Evolutionary conservation across 2,329 filamentous ascomycete genomes (phyloP).

Genomic region (Tolypocladium tropicale): DNA sequence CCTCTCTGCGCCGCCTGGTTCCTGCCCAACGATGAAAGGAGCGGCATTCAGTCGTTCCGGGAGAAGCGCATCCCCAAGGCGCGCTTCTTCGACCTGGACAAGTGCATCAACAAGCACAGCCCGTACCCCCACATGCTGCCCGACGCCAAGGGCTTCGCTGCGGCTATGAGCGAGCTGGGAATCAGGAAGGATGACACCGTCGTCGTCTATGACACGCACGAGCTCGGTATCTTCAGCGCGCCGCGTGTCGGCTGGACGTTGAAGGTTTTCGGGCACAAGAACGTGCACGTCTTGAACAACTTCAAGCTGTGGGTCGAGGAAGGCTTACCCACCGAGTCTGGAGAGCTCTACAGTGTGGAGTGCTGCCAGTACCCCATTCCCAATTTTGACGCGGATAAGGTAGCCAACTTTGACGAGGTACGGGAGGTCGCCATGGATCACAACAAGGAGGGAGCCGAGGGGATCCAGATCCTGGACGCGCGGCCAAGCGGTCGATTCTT

Average conservation of each 20-base stretch:
- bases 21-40: conserved; percentile 80
- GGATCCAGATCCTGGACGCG: conserved; percentile 83
- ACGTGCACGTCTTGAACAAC: conserved; percentile 89
- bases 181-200: conserved; percentile 81
- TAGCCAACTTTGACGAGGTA: conserved; percentile 75
- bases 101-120: conserved; percentile 74
- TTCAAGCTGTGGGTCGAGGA: conserved; percentile 89
- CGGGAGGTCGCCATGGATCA: conserved; percentile 64
- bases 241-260: conserved; percentile 93
- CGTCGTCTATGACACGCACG: conserved; percentile 87
- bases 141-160: conserved; percentile 66
- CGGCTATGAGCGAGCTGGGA: conserved; percentile 80
- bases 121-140: conserved; percentile 97
- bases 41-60: conserved; percentile 70
- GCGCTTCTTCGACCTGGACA: conserved; percentile 94
- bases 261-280: conserved; percentile 76
- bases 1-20: conserved; percentile 94
- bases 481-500: conserved; percentile 70
- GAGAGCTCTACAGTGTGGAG: conserved; percentile 57
- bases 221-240: conserved; percentile 88
- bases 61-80: conserved; percentile 78
- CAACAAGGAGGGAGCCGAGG: conserved; percentile 74
- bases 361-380: conserved; percentile 56
- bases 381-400: conserved; percentile 49
- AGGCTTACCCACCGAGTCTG: conserved; percentile 72